A percentile compares a stretch with the other conserved stretches of the same genome.
Conservation (phyloP, 2,329 filamentous ascomycete genomes). For the Phialemoniopsis sp. region DNA sequence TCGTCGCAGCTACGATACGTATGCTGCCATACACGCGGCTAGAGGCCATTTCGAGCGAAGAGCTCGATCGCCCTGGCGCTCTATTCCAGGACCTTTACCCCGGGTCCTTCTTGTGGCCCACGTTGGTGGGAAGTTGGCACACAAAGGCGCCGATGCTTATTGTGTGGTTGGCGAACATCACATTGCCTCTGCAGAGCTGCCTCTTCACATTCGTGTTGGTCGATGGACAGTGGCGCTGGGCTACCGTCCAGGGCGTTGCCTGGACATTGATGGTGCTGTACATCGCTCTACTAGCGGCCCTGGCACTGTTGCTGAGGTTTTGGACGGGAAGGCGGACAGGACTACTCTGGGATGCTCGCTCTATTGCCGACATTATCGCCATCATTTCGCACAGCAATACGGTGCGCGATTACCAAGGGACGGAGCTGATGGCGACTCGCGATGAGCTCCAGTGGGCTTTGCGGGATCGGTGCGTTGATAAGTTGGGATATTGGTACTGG, state of each 20-base stretch:
- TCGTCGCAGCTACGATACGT: constrained; percentile 71
- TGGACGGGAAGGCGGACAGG: constrained; percentile 67
- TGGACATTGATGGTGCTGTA: constrained; percentile 79
- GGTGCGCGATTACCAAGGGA: constrained; percentile 65
- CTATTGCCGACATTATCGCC: constrained; percentile 74
- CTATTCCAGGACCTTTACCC: constrained; percentile 68
- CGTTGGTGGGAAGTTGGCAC: constrained; percentile 57
- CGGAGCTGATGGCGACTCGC: constrained; percentile 54
- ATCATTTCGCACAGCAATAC: constrained; percentile 79
- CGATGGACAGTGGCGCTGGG: constrained; percentile 67
- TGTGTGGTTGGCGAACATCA: constrained; percentile 76
- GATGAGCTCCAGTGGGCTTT: constrained; percentile 49
- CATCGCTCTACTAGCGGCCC: constrained; percentile 56
- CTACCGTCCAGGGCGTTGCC: constrained; percentile 69
- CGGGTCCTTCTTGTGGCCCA: constrained; percentile 60
- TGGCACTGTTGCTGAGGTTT: constrained; percentile 56
- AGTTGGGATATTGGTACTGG: constrained; percentile 83
- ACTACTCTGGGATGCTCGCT: constrained; percentile 79
- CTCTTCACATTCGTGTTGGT: constrained; percentile 64
- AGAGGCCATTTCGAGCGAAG: constrained; percentile 56
- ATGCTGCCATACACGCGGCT: constrained; percentile 76
- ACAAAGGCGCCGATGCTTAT: constrained; percentile 63
- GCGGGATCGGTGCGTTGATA: constrained; percentile 55
- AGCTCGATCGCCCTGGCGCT: constrained; percentile 50
- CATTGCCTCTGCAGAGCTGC: constrained; percentile 75